Base-by-base conservation (phyloP, 257 asterid species). In the Forsythia suspensa region DNA sequence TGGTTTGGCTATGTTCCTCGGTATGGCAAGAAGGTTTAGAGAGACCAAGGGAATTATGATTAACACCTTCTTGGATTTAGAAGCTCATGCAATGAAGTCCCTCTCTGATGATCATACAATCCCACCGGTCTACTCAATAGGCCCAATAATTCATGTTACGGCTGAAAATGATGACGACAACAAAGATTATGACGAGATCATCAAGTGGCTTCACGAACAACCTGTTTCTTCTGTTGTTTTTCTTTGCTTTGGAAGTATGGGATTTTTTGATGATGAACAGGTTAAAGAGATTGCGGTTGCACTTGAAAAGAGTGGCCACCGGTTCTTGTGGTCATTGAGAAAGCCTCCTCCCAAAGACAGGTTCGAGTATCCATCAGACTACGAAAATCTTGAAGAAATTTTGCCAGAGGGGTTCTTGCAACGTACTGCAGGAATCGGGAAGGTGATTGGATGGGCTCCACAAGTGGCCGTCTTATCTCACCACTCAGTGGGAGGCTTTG, bases 91-190 rank as follows among this genome's bases (percentile, higher is more conserved):
- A 0, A 3, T 84, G n/a, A 39, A 78, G 73, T 77, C 79, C 61
- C 77, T 87, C 13, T 15, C 63, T 4, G 36, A 3, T 5, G 80
- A 76, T 34, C 15, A 55, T 11, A 79, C 37, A 11, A 51, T 84
- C 55, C 90, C 88, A 2, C 88, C 80, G 8, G 63, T 87, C 4
- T 84, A 87, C 48, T 69, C 88, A 8, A 73, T 83, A 2, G 86
- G 89, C 7, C 91, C 91, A 0, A n/a, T 85, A 6, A 59, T 85
- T 8, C 73, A 82, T 48, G 42, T 73, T 43, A 59, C 77, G 5
- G 43, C 20, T 0, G 37, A 12, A 5, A 40, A 29, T 29, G 24
- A 38, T 0, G 74, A 59, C 15, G 74, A 59, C 11, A 8, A 61
- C 37, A 3, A 52, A 43, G 46, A 76, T 36, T 18, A 10, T 6